Base-by-base conservation (phyloP, 139 green algal genomes). In the Tetradesmus lagerheimii region DNA sequence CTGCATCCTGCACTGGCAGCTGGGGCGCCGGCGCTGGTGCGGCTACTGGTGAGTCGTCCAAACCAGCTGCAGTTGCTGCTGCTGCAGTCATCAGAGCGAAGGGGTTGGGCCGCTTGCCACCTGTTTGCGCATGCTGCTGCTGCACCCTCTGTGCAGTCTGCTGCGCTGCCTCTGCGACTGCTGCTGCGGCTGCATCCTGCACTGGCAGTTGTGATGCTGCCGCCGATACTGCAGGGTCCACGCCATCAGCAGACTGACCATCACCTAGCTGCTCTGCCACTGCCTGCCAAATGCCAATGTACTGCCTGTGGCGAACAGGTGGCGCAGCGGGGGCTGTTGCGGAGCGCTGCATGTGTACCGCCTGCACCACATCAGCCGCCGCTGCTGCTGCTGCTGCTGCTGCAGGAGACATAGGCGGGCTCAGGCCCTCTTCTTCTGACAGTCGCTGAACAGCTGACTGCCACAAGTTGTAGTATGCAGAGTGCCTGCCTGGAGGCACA, bases 251-350 rank as follows among this genome's bases (percentile, higher is more conserved):
- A 35, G 83, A 88, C 2, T 64, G 83, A 4, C 83, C 83, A n/a
- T 88, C 62, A 41, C 71, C 57, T 39, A 88, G 62, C 38, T 88
- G 43, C 27, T 88, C 83, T 16, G 83, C 83, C 20, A 88, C 16
- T n/a, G 83, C 64, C n/a, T 80, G 64, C 83, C 83, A 88, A 25
- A 88, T 35, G 18, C 83, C 83, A 20, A 88, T 88, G 83, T 88
- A 88, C n/a, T 47, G 37, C 38, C 47, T 39, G 39, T 88, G 83
- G 57, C 83, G 50, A 1, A 3, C 39, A 20, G 78, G 78, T 11
- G 39, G 25, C 4, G 14, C 83, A 31, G 83, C 43, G 18, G 83
- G 83, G 1, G 83, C 83, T 4, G 83, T 88, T 20, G 37, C 39
- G 23, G 82, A 78, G 16, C 82, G 53, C 57, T 87, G 53, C 37